Conservation (phyloP, 2,329 filamentous ascomycete species). For the Cryphonectria radicalis region DNA sequence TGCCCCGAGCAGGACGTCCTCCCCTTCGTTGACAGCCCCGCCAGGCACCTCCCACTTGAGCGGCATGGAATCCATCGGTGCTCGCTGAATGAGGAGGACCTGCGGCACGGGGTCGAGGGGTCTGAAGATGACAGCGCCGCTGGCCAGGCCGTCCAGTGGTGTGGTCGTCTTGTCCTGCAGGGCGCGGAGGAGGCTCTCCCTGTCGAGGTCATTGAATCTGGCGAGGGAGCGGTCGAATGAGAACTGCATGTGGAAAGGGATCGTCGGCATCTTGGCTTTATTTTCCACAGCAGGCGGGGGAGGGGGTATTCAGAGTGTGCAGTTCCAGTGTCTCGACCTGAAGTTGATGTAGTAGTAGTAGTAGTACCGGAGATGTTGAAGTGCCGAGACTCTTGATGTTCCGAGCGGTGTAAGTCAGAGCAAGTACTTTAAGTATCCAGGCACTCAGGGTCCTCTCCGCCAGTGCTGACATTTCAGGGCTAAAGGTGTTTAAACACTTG, state of each 20-base stretch:
- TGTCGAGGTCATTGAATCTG: slow-evolving; percentile 30
- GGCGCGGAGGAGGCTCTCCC: slow-evolving; percentile 31
- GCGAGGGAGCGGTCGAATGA: slow-evolving; percentile 31
- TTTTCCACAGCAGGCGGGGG: neutral
- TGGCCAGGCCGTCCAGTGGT: slow-evolving; percentile 32
- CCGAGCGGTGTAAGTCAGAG: neutral
- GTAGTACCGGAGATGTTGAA: neutral
- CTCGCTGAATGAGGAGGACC: slow-evolving; percentile 46
- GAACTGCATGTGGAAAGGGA: slow-evolving; percentile 29
- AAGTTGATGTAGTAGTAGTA: neutral
- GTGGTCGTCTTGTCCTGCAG: slow-evolving; percentile 21
- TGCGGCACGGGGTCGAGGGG: slow-evolving; percentile 14
- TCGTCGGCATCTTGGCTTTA: neutral
- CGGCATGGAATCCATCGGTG: slow-evolving; percentile 44
- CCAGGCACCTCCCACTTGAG: slow-evolving; percentile 48
- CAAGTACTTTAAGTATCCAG: neutral
- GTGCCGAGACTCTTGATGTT: neutral
- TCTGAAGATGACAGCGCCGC: slow-evolving; percentile 38
- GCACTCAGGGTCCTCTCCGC: neutral
- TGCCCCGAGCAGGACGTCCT: slow-evolving; percentile 41
- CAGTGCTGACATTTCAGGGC: neutral
- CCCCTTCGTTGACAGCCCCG: slow-evolving; percentile 45
- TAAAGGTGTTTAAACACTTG: neutral
- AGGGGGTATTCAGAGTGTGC: neutral
- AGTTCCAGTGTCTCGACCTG: neutral